phyloP scores from a whole-genome alignment of 345 rosid species.

The Camelina hispida region DNA sequence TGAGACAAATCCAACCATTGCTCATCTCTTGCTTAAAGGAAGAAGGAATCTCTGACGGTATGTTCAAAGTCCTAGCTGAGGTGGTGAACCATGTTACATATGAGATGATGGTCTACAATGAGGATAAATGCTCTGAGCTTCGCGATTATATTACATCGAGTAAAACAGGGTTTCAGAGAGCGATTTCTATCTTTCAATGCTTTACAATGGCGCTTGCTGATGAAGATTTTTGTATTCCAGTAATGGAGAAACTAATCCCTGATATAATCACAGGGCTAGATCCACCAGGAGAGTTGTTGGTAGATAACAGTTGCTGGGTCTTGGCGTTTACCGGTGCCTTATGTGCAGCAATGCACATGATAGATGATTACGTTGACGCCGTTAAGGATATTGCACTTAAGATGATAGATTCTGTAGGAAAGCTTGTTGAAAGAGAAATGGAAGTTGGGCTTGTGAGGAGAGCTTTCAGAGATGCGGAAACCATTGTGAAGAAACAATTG shows the following conservation, averaged over 20 bases:
- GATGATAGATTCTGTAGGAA: constrained; percentile 1
- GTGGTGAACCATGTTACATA: background rate
- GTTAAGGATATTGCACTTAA: background rate
- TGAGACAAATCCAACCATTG: background rate
- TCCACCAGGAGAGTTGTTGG: background rate
- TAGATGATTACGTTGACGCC: background rate
- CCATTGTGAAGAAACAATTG: background rate
- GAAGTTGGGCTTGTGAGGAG: constrained; percentile 19
- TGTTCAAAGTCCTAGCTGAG: constrained; percentile 4
- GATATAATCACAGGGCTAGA: constrained; percentile 1
- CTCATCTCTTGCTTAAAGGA: background rate
- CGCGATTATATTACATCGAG: background rate
- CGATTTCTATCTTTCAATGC: constrained; percentile 17
- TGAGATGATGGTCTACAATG: background rate
- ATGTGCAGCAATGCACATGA: background rate
- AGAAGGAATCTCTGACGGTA: background rate
- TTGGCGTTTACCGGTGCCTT: constrained; percentile 1
- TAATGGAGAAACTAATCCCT: background rate
- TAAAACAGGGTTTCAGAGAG: background rate
- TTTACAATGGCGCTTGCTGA: background rate
- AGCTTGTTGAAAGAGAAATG: constrained; percentile 28
- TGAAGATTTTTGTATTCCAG: background rate
- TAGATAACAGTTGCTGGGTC: background rate
- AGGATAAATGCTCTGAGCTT: background rate
- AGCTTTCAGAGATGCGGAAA: constrained; percentile 9